Evolutionary conservation across 495 filamentous ascomycete species (phyloP), one percentile per base, ranked within the genome.

Genomic region (Aspergillus diversus): DNA sequence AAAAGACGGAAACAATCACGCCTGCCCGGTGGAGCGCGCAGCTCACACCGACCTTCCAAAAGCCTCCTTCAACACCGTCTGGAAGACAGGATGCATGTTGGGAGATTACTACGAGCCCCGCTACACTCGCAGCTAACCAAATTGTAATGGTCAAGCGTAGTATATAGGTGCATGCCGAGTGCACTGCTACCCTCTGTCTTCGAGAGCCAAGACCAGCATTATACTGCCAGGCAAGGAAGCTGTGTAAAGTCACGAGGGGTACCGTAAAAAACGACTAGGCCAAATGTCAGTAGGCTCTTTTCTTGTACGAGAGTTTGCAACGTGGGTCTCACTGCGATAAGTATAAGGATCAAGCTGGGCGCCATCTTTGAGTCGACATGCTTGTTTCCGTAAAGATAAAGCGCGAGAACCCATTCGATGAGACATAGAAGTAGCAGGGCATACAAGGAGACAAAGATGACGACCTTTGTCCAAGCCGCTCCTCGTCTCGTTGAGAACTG

Each of bases 181-280:
- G 72, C 31, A 81, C 54, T 5, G 75, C 60, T 6, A 70, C 69
- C 50, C 77, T 79, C 33, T 77, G 74, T 13, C 69, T 63, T 11
- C 68, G 70, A 60, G 75, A 76, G n/a, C 75, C 74, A 31, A 67
- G 61, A 27, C 77, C 75, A 13, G 73, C 73, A 52, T 79, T 77
- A 54, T 78, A 78, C 54, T 81, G 78, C 77, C 77, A 80, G 2
- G 77, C 75, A 42, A 81, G 76, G 21, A 81, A 57, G 53, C 76
- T 80, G 35, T 81, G 78, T 4, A 81, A 67, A n/a, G 66, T 66
- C 5, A 77, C 70, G 15, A 80, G 70, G 0, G 78, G 75, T 1
- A 80, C 66, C 0, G 76, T 75, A 12, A 78, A 61, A 53, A 78
- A 76, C 6, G 77, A 78, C 78, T 81, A 48, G 5, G 33, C 7